Evolutionary conservation across 176 grass and related monocot species (phyloP), one percentile per base, ranked within the genome.

Genomic region (Areca catechu): DNA sequence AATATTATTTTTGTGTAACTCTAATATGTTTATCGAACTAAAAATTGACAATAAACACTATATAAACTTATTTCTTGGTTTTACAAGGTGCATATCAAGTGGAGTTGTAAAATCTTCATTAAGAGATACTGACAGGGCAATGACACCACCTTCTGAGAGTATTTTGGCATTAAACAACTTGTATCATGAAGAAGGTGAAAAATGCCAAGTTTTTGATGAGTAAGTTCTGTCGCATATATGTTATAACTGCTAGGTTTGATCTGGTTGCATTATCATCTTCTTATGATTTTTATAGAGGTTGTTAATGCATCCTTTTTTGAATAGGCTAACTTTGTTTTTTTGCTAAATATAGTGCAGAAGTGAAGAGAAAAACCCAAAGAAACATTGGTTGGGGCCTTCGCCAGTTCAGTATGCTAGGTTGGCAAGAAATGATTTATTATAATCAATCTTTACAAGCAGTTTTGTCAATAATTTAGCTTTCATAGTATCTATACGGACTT

Each of bases 341-440:
- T 57, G 48, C 58, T 24, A 28, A 70, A 72, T 70, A 19, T 20
- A 43, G 34, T 60, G 60, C 17, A 19, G 79, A 60, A 55, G 76
- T 67, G 71, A 89, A 85, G 93, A 89, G 76, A 72, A 90, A 86
- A 73, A 18, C 71, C 34, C 70, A 57, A 52, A 76, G 94, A 67
- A 83, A 85, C 56, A 74, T 78, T 50, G 84, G 88, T 28, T 93
- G 88, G 94, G 94, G 94, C 19, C 94, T 98, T 61, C 78, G 94
- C 49, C 76, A 77, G 30, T 98, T 78, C 84, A 98, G 84, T 73
- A 98, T 80, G 48, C 80, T 98, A 78, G 88, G 94, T 98, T 66
- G 74, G 77, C 54, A 50, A 22, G 3, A n/a, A 56, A 17, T 51
- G 19, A 58, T 52, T 54, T 6, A 4, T 50, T 53, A 30, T 25